Base-by-base conservation (phyloP, 2,329 filamentous ascomycete genomes). In the Aspergillus floridensis region DNA sequence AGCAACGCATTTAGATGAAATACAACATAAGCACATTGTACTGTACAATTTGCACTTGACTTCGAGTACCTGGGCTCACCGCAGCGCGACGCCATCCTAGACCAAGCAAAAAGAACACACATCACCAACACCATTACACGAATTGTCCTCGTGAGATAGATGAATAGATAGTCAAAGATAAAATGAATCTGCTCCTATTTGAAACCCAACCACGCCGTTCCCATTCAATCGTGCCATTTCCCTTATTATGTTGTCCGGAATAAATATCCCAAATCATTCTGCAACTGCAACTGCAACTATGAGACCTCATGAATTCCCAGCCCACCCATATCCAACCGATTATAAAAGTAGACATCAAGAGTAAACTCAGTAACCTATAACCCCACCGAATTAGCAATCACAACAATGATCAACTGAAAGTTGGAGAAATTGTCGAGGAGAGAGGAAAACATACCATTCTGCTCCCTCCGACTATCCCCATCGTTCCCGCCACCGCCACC, bases 401-500 rank as follows among this genome's bases (percentile, higher is more conserved):
- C n/a, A 35, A 12, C 24, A 31, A 44, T 24, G 19, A 56, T 58
- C 38, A 59, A 57, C 1, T 5, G 10, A 21, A 5, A 22, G 3
- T 10, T n/a, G 35, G 21, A 3, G 22, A 31, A 44, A 3, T 44
- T 32, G 8, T 29, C 26, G 7, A 29, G 26, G 26, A 8, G 26
- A 29, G 26, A 22, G 7, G 26, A 29, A 29, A 29, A 73, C 73
- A 63, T 68, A 79, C 81, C 81, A 63, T 76, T 77, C 66, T 82
- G 80, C 56, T 82, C 79, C 59, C 69, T 75, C 54, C 80, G 74
- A 54, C 70, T 71, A 69, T 76, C 71, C 24, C 64, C 67, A 12
- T 61, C 67, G 48, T 65, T 68, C 49, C 65, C 66, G 51, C 70
- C 70, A 19, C 68, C 70, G 46, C 68, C 67, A 49, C 53, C 53